Conservation (phyloP, 192 early-diverging fungal species). For the Gigaspora rosea region DNA sequence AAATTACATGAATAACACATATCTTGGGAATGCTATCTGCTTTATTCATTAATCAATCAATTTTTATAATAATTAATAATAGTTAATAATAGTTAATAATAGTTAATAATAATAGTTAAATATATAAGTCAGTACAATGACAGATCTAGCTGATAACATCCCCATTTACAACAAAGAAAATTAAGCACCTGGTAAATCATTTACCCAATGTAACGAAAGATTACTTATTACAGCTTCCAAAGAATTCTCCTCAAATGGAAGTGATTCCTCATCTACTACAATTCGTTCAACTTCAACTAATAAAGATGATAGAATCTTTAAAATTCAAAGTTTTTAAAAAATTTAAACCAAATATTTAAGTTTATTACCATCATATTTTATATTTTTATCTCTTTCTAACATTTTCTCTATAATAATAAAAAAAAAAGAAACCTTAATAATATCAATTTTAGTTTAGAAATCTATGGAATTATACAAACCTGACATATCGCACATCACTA, state of each 20-base stretch:
- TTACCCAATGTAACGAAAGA: slow-evolving; percentile 93
- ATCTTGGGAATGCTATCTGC: too few relatives aligned
- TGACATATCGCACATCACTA: slow-evolving; percentile 89
- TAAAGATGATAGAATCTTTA: not conserved
- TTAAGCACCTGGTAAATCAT: slow-evolving; percentile 78
- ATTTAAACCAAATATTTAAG: not conserved
- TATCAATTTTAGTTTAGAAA: not conserved
- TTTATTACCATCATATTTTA: slow-evolving; percentile 49
- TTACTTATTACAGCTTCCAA: slow-evolving; percentile 88
- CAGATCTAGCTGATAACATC: too few relatives aligned
- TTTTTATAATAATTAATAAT: not conserved
- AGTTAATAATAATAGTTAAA: not conserved
- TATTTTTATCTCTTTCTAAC: slow-evolving; percentile 58
- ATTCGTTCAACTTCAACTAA: slow-evolving; percentile 73
- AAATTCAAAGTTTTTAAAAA: not conserved
- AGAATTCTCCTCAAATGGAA: slow-evolving; percentile 80
- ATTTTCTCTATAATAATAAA: slow-evolving; percentile 38
- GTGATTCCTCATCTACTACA: slow-evolving; percentile 82
- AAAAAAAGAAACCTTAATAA: not conserved
- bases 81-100: not conserved
- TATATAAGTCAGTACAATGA: not conserved
- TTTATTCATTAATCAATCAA: too few relatives aligned
- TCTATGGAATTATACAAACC: slow-evolving; percentile 35
- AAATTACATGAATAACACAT: too few relatives aligned
- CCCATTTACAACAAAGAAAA: not conserved